Percentiles rank a stretch among this genome's conserved stretches.
Conservation (phyloP, 1,139 yeast species). For the Magnusiomyces tetraspermus region DNA sequence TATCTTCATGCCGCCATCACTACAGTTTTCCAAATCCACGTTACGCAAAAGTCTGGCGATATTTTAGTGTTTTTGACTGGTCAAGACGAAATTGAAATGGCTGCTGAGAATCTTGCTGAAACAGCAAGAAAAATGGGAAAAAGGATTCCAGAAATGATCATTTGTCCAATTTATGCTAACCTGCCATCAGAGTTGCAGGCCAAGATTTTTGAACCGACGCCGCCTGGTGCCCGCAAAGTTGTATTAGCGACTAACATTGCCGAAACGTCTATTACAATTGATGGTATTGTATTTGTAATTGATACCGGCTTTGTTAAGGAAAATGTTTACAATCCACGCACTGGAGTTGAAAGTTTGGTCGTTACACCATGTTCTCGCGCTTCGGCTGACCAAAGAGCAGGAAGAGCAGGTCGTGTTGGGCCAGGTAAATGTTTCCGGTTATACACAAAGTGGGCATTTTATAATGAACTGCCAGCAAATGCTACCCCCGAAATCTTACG, state of each 20-base stretch:
- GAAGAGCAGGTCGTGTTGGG: conserved; percentile 95
- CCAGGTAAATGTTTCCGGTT: conserved; percentile 91
- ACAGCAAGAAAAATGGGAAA: conserved; percentile 56
- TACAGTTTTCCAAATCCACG: conserved; percentile 70
- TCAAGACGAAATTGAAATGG: conserved; percentile 84
- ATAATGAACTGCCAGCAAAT: conserved; percentile 63
- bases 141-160: conserved; percentile 52
- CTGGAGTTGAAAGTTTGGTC: conserved; percentile 85
- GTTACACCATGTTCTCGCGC: conserved; percentile 87
- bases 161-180: conserved; percentile 89
- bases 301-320: conserved; percentile 93
- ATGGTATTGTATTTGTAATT: conserved; percentile 79
- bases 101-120: conserved; percentile 62
- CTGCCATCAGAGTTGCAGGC: conserved; percentile 78
- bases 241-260: conserved; percentile 95
- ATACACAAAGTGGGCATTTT: conserved; percentile 78
- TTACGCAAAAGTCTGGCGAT: conserved; percentile 71
- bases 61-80: conserved; percentile 88
- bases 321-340: conserved; percentile 66
- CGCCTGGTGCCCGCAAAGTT: conserved; percentile 67
- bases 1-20: conserved; percentile 82
- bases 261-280: conserved; percentile 91
- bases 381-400: conserved; percentile 92
- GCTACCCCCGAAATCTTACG: conserved; percentile 86
- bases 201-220: conserved; percentile 81